Base-by-base conservation (phyloP, 75 land plant species). In the Sequoia sempervirens region DNA sequence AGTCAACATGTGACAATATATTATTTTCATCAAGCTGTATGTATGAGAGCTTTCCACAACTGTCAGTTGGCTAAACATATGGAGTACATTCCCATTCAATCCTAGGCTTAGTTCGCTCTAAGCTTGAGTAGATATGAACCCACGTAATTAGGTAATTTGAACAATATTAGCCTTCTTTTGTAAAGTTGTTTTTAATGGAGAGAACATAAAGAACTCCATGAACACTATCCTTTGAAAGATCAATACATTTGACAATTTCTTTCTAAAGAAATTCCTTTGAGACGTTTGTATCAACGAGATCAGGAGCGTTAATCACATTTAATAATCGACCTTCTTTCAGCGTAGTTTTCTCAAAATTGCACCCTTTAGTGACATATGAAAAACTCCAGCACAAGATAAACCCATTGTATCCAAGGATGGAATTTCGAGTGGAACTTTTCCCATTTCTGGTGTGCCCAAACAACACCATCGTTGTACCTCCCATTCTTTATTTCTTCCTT, bases 381-480 rank as follows among this genome's bases (percentile, higher is more conserved):
- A 85, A 86, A 58, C 92, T 85, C 23, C 78, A 47, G 84, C 83
- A 81, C 43, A 94, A 95, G 84, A 84, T 86, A 81, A 95, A 94
- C 5, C 85, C 86, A 82, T 86, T 87, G 23, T 23, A 52, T 18
- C 78, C 91, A 80, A 93, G 85, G 34, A 95, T 92, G 80, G 94
- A 93, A 87, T 95, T 95, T 6, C 97, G 95, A 23, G 97, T 95
- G 0, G 97, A 93, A 84, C 97, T 95, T 80, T 95, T 95, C 8
- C 97, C 97, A 86, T 93, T 93, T 12, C 97, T 95, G 2, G 94
- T 93, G 1, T 89, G 90, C 56, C 97, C 97, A 40, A 95, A 89
- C 85, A 95, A 84, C 79, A 95, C 95, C 38, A 95, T 34, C 17
- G 94, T 95, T 46, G 85, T 86, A 1, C 41, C 9, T 15, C 26